Evolutionary conservation across 305 asterid species (phyloP).

Genomic region (Euphrasia arctica): DNA sequence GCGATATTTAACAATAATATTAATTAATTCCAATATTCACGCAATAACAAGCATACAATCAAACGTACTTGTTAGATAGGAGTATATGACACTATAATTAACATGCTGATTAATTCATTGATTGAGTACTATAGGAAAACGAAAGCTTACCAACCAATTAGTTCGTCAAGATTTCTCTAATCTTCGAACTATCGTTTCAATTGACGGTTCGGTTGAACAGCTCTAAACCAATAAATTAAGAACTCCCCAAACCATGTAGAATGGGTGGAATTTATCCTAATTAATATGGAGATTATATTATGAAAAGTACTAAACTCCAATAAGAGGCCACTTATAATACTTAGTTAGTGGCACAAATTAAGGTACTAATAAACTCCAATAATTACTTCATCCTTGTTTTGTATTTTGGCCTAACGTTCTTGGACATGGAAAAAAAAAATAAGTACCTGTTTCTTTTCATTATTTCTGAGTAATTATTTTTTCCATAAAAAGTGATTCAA

Average conservation of each 20-base stretch:
- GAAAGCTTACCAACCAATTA: slow-evolving; percentile 26
- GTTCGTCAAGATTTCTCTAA: too few species aligned
- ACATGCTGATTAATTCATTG: too few species aligned
- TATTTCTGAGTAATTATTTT: too few species aligned
- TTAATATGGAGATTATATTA: slow-evolving; percentile 2
- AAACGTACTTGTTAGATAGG: slow-evolving; percentile 5
- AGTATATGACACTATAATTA: background rate
- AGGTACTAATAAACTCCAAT: background rate
- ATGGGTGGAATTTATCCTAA: slow-evolving; percentile 19
- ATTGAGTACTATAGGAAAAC: slow-evolving; percentile 3
- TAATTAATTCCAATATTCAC: background rate
- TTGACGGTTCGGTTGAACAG: too few species aligned
- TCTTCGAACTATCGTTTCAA: too few species aligned
- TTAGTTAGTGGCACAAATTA: slow-evolving; percentile 23
- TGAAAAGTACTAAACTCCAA: background rate
- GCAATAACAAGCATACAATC: background rate
- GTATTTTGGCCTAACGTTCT: slow-evolving; percentile 23
- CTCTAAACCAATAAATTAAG: background rate
- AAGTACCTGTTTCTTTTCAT: too few species aligned
- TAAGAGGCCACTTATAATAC: too few species aligned
- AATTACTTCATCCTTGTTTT: slow-evolving; percentile 16
- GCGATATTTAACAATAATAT: slow-evolving; percentile 8
- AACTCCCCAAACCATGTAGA: slow-evolving; percentile 7
- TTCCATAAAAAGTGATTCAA: too few species aligned
- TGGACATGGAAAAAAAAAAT: background rate